Conservation (phyloP, 768 basidiomycete genomes). For the Leccinum imitatum region DNA sequence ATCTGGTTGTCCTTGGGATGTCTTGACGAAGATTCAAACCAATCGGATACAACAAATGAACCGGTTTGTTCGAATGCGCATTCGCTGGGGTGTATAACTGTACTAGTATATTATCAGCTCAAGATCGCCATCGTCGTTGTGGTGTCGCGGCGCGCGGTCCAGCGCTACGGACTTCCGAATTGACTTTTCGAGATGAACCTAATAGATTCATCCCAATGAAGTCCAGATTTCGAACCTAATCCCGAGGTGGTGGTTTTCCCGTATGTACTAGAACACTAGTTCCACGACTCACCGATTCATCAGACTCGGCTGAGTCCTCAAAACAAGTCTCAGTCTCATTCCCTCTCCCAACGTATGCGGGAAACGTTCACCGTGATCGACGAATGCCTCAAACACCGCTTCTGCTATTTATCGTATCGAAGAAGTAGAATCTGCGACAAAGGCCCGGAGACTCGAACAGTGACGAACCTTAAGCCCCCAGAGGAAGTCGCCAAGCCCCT, state of each 20-base stretch:
- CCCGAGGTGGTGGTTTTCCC: neutral
- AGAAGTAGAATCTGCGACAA: constrained; percentile 17
- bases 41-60: too few relatives aligned
- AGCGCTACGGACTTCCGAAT: neutral
- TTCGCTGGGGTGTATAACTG: neutral
- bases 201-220: neutral
- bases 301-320: neutral
- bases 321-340: neutral
- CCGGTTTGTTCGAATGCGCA: too few relatives aligned
- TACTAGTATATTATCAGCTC: neutral
- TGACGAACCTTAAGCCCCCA: too few relatives aligned
- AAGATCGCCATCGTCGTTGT: too few relatives aligned
- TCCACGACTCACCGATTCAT: neutral
- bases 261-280: neutral
- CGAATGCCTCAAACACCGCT: constrained; percentile 69
- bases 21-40: too few relatives aligned
- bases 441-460: neutral
- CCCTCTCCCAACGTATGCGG: neutral
- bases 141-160: neutral
- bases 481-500: too few relatives aligned
- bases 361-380: constrained; percentile 39
- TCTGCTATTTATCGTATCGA: constrained; percentile 77
- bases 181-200: neutral
- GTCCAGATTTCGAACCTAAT: neutral
- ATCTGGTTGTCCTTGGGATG: too few relatives aligned